Base-by-base conservation (phyloP, 768 basidiomycete genomes). In the Auricularia cornea region DNA sequence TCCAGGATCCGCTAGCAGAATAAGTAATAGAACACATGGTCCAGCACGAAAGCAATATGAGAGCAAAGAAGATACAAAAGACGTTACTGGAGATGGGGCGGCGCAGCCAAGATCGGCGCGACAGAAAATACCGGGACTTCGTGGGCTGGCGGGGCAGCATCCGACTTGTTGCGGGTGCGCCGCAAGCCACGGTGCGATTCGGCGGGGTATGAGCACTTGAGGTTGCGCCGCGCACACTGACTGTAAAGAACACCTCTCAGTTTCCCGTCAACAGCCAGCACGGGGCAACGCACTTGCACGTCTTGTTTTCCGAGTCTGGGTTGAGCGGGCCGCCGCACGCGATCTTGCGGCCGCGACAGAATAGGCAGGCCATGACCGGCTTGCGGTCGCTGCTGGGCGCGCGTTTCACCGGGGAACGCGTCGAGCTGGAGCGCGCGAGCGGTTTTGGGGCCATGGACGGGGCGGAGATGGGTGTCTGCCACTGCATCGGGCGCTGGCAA, bases 141-240 rank as follows among this genome's bases (percentile, higher is more conserved):
- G 44, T 48, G 44, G 12, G 44, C 20, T 10, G 44, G 16, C 11
- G 44, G 23, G 20, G 20, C 44, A 48, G 44, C 63, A 20, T 61
- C 60, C 20, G 23, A 35, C 16, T 51, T 59, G 18, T 61, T 61
- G 29, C 41, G 30, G 28, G 60, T 64, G 20, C 76, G 73, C 69
- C 85, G 79, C 80, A 87, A 83, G 11, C 89, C 89, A 20, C 89
- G 80, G 38, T 86, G 79, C 68, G 87, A 89, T 72, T 87, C 86
- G 5, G 78, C 73, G 1, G 89, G 89, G 67, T 88, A 90, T 68
- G 86, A 86, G 71, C 89, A 90, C 63, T 78, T 82, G 59, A 89
- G 81, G 32, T 83, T 82, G 29, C 89, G 84, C 48, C 87, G 80
- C 60, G 83, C 83, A 69, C 89, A 90, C 77, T 90, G 89, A 72